A percentile compares a stretch with the other conserved stretches of the same genome.
Evolutionary conservation across 2,329 filamentous ascomycete genomes (phyloP).

Genomic region (Bimuria novae-zelandiae): DNA sequence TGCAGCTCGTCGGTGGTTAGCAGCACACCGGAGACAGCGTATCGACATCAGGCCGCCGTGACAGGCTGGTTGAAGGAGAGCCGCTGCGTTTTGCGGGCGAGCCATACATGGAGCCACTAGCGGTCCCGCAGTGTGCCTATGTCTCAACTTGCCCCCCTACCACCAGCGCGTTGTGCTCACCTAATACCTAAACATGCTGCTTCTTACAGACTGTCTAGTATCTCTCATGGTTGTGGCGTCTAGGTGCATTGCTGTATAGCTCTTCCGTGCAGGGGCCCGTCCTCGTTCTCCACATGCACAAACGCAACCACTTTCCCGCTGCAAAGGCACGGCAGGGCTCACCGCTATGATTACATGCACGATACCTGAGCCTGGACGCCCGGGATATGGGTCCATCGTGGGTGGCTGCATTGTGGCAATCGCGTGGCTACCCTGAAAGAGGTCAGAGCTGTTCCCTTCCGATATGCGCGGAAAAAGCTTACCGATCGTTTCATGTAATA

Average conservation of each 20-base stretch:
- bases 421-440: background rate
- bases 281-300: background rate
- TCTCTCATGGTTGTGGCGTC: background rate
- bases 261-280: background rate
- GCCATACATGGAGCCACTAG: too few species aligned
- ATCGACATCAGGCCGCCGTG: background rate
- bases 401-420: background rate
- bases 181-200: too few species aligned
- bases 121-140: too few species aligned
- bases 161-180: too few species aligned
- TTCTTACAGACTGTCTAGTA: background rate
- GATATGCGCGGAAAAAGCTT: background rate
- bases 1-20: background rate
- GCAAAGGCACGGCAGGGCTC: background rate
- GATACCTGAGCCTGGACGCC: too few species aligned
- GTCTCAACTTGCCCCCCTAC: too few species aligned
- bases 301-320: background rate
- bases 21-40: background rate
- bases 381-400: background rate
- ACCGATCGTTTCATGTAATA: background rate
- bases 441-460: background rate
- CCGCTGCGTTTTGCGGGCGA: too few species aligned
- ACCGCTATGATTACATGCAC: background rate
- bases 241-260: background rate
- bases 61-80: background rate